phyloP scores from a whole-genome alignment of 2,329 filamentous ascomycete species.

The Rasamsonia emersonii region DNA sequence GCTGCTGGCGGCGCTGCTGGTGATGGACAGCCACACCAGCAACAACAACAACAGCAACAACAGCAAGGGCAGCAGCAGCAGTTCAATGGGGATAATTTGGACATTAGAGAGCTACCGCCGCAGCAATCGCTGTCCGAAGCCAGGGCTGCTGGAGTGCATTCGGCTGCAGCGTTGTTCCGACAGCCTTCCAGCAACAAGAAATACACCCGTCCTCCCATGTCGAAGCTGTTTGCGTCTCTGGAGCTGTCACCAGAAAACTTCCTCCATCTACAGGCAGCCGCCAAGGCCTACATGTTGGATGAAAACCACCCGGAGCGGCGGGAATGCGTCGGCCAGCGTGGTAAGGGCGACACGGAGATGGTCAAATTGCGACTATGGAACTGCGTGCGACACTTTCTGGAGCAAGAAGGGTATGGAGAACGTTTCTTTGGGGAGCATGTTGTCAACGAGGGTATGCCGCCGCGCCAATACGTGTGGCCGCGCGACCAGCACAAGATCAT shows the following conservation, averaged over 20 bases:
- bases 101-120: constrained; percentile 29
- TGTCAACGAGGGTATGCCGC: constrained; percentile 30
- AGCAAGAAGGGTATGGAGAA: constrained; percentile 42
- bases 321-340: constrained; percentile 49
- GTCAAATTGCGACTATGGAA: constrained; percentile 50
- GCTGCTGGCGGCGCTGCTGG: constrained; percentile 7
- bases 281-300: constrained; percentile 51
- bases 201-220: constrained; percentile 50
- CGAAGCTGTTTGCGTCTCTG: constrained; percentile 48
- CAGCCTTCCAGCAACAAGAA: constrained; percentile 44
- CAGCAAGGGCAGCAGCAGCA: constrained; percentile 11
- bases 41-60: constrained; percentile 7
- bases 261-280: constrained; percentile 46
- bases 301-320: constrained; percentile 46
- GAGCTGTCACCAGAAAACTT: constrained; percentile 50
- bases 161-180: constrained; percentile 46
- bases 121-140: constrained; percentile 34
- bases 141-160: constrained; percentile 44
- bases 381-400: constrained; percentile 47
- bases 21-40: constrained; percentile 3
- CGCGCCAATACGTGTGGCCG: constrained; percentile 44
- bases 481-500: constrained; percentile 48
- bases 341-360: constrained; percentile 48
- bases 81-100: constrained; percentile 22
- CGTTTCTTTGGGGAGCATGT: constrained; percentile 44